Percentiles rank a stretch among this genome's conserved stretches.
These are phyloP conservation scores for Abelmoschus esculentus DNA, from an alignment of 345 rosid genomes.

Conservation along the genomic window DNA sequence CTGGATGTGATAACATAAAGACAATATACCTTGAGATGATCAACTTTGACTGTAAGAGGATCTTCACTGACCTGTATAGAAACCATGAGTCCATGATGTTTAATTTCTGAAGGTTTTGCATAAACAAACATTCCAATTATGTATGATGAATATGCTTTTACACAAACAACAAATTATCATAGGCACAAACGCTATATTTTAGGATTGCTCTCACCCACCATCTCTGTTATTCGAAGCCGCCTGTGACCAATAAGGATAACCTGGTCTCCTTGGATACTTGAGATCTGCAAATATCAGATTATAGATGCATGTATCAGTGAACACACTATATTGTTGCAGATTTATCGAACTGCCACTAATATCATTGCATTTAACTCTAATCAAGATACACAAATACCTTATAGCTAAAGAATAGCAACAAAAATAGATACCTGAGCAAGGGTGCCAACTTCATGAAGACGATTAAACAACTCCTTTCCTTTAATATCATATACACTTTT, in stretches of 20 bases:
- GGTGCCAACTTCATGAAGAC: conserved; percentile 94
- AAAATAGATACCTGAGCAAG: conserved; percentile 73
- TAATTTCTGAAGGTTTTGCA: conserved; percentile 14
- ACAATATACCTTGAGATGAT: conserved; percentile 76
- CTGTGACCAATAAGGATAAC: conserved; percentile 92
- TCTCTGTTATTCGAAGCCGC: conserved; percentile 82
- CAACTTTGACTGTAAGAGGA: conserved; percentile 92
- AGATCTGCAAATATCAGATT: conserved; percentile 44
- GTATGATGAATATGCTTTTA: neutral
- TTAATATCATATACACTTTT: conserved; percentile 58
- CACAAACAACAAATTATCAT: neutral
- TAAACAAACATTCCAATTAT: neutral
- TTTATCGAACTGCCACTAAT: neutral
- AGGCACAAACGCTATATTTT: neutral
- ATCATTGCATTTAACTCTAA: neutral
- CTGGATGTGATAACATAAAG: neutral
- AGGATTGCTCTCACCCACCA: conserved; percentile 45
- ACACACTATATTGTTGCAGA: neutral
- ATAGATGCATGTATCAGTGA: neutral
- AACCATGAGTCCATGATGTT: neutral
- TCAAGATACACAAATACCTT: neutral
- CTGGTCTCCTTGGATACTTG: conserved; percentile 86
- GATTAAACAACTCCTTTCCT: conserved; percentile 73
- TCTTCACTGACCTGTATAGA: conserved; percentile 64
- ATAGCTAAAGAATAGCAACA: conserved; percentile 12